Evolutionary conservation across 768 basidiomycete genomes (phyloP).

Genomic region (Panaeolus papilionaceus): DNA sequence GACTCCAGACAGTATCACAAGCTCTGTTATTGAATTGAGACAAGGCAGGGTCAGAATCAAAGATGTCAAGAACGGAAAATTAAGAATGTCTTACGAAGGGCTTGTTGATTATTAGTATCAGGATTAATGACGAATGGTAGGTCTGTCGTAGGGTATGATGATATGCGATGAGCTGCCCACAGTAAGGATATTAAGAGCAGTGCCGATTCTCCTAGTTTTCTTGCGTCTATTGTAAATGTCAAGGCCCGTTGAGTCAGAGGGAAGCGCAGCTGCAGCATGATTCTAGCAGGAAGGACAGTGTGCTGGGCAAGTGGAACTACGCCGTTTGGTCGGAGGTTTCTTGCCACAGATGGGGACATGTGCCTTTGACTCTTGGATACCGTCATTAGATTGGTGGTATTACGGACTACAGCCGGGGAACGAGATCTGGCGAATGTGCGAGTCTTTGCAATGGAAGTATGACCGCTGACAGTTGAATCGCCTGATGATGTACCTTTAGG

Average conservation of each 20-base stretch:
- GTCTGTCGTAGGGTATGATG: slow-evolving; percentile 37
- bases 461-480: slow-evolving; percentile 37
- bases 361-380: slow-evolving; percentile 36
- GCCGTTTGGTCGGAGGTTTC: slow-evolving; percentile 48
- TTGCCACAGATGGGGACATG: slow-evolving; percentile 49
- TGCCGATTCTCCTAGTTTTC: slow-evolving; percentile 67
- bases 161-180: slow-evolving; percentile 58
- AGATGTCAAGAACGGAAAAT: neutral
- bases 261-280: slow-evolving; percentile 48
- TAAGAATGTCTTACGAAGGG: slow-evolving; percentile 49
- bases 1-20: slow-evolving; percentile 56
- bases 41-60: slow-evolving; percentile 18
- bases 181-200: slow-evolving; percentile 69
- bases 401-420: slow-evolving; percentile 58
- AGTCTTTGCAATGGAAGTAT: neutral
- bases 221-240: slow-evolving; percentile 63
- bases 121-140: slow-evolving; percentile 28
- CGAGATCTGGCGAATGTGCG: slow-evolving; percentile 69
- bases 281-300: slow-evolving; percentile 52
- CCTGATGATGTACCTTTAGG: slow-evolving; percentile 41
- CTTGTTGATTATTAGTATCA: slow-evolving; percentile 49
- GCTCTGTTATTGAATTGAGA: slow-evolving; percentile 47
- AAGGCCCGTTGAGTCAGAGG: slow-evolving; percentile 47
- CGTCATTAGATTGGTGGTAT: slow-evolving; percentile 40
- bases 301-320: slow-evolving; percentile 25